A percentile compares a stretch with the other conserved stretches of the same genome.
phyloP scores from a whole-genome alignment of 208 protist species.

The Eutreptiella sp. region DNA sequence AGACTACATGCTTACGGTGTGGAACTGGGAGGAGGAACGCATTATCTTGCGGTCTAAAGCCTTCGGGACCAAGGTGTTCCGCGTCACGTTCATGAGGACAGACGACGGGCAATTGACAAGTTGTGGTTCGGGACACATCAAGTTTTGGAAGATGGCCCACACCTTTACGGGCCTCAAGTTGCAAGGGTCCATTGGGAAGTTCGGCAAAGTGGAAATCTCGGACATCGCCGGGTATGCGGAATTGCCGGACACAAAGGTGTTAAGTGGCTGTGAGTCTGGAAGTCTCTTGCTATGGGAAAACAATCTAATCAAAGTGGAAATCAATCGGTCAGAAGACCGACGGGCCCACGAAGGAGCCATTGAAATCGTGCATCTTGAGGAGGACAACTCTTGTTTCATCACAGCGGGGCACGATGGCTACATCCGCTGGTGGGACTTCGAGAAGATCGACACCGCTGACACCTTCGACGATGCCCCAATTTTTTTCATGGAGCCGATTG shows the following conservation, averaged over 20 bases:
- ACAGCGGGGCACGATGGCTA: conserved; percentile 90
- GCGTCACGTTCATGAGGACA: conserved; percentile 79
- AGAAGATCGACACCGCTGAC: conserved; percentile 80
- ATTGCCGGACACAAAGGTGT: conserved; percentile 85
- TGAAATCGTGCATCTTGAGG: conserved; percentile 69
- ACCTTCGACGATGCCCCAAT: conserved; percentile 60
- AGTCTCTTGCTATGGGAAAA: conserved; percentile 94
- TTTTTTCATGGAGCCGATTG: conserved; percentile 64
- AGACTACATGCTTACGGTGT: conserved; percentile 92
- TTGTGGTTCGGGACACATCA: conserved; percentile 88
- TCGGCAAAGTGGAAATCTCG: conserved; percentile 92
- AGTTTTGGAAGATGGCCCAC: conserved; percentile 94
- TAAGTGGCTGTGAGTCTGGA: conserved; percentile 87
- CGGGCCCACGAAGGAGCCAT: conserved; percentile 67
- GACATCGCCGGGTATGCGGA: conserved; percentile 85
- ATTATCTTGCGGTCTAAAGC: conserved; percentile 91
- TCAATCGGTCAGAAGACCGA: conserved; percentile 47
- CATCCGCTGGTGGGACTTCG: conserved; percentile 85
- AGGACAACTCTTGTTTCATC: conserved; percentile 57
- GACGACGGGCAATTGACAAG: conserved; percentile 83
- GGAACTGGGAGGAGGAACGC: conserved; percentile 78
- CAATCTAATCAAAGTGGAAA: conserved; percentile 85
- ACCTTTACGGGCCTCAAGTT: conserved; percentile 98
- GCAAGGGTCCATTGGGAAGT: conserved; percentile 92
- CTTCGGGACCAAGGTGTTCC: conserved; percentile 87